These are phyloP conservation scores for Gracilaria domingensis DNA, from an alignment of 23 red algal species.

Conservation along the genomic window DNA sequence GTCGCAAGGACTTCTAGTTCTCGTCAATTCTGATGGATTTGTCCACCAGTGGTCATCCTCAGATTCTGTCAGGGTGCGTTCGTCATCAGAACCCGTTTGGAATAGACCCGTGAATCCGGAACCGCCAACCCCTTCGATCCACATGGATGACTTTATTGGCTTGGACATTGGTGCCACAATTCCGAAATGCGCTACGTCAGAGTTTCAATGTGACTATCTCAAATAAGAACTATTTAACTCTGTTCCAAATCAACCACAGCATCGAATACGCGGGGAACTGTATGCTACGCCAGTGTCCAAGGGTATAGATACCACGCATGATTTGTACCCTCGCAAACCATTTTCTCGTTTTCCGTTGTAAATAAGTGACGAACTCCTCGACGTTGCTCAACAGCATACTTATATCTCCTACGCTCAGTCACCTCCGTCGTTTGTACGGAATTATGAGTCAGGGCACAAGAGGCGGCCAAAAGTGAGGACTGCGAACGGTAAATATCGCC, in stretches of 20 bases:
- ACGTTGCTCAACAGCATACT: constrained; percentile 9
- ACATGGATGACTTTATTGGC: constrained; percentile 29
- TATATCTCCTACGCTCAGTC: constrained; percentile 57
- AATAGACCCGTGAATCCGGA: constrained; percentile 26
- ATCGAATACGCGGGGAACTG: constrained; percentile 11
- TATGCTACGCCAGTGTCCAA: not conserved
- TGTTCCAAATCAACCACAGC: not conserved
- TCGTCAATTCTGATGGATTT: constrained; percentile 73
- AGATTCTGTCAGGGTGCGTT: constrained; percentile 37
- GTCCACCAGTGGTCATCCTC: constrained; percentile 79
- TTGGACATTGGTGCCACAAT: constrained; percentile 61
- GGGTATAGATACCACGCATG: not conserved
- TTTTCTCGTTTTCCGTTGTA: constrained; percentile 67
- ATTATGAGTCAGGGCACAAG: constrained; percentile 62
- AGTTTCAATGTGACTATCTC: constrained; percentile 53
- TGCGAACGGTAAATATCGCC: constrained; percentile 3
- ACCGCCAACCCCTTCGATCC: constrained; percentile 61
- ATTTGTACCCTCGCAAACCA: constrained; percentile 41
- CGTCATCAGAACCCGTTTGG: constrained; percentile 71
- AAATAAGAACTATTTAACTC: constrained; percentile 53
- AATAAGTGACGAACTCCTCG: constrained; percentile 52
- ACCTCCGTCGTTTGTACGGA: constrained; percentile 66
- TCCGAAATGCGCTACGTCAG: constrained; percentile 59
- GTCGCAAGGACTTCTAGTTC: constrained; percentile 47
- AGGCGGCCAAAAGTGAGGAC: constrained; percentile 20